These are phyloP conservation scores for Penicillium subrubescens DNA, from an alignment of 495 filamentous ascomycete species.

Conservation along the genomic window DNA sequence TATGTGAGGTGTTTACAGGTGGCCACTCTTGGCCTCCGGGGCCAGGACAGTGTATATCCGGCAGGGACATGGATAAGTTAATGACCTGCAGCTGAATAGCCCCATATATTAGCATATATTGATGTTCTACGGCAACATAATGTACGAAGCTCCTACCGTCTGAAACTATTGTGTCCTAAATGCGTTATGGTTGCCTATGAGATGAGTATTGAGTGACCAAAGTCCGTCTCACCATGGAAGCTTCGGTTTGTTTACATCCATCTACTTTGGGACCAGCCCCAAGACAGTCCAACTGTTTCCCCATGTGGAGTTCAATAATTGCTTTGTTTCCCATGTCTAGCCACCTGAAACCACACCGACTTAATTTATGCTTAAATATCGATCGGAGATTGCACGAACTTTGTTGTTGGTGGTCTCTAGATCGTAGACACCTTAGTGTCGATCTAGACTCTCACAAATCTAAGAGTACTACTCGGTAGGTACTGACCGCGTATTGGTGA, in stretches of 20 bases:
- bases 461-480: not conserved
- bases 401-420: not conserved
- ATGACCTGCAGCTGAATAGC: not conserved
- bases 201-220: not conserved
- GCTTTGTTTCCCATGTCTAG: conserved; percentile 1
- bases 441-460: not conserved
- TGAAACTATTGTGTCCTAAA: not conserved
- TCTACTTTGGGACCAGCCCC: conserved; percentile 3
- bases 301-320: not conserved
- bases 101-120: not conserved
- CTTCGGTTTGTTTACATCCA: conserved; percentile 5
- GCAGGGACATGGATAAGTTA: not conserved
- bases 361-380: not conserved
- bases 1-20: too few relatives aligned
- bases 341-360: not conserved
- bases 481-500: not conserved
- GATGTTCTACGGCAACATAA: not conserved
- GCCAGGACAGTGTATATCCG: not conserved
- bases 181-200: not conserved
- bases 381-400: not conserved
- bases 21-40: too few relatives aligned
- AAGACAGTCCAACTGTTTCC: conserved; percentile 1
- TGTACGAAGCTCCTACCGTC: not conserved
- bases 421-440: not conserved
- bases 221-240: not conserved